Evolutionary conservation across 2,329 filamentous ascomycete genomes (phyloP).

Genomic region (Hypoxylon sp.): DNA sequence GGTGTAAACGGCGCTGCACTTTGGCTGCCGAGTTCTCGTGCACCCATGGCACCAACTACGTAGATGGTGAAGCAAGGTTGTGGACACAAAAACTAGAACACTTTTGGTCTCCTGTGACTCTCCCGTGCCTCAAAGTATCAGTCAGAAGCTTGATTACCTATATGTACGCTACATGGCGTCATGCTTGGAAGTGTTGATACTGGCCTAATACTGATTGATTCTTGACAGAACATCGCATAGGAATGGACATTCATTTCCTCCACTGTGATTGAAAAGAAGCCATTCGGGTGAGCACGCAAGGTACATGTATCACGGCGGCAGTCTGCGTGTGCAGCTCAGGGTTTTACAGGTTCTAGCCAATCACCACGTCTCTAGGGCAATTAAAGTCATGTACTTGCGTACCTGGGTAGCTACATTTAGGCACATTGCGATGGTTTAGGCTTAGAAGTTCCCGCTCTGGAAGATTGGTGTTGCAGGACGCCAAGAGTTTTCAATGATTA

Average conservation of each 20-base stretch:
- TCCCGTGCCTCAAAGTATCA: slow-evolving; percentile 20
- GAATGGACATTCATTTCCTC: slow-evolving; percentile 9
- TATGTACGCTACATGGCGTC: slow-evolving; percentile 18
- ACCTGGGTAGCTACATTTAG: too few relatives aligned
- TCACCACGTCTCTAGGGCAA: slow-evolving; percentile 26
- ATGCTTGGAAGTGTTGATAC: slow-evolving; percentile 14
- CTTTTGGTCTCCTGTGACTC: too few relatives aligned
- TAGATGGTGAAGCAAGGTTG: slow-evolving; percentile 20
- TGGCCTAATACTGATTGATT: slow-evolving; percentile 27
- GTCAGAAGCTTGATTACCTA: slow-evolving; percentile 37
- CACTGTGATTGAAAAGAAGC: slow-evolving; percentile 2
- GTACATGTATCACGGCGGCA: slow-evolving; percentile 33
- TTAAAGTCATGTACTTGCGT: slow-evolving; percentile 33
- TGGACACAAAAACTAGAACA: too few relatives aligned
- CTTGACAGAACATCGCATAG: slow-evolving; percentile 3
- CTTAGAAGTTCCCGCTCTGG: slow-evolving; percentile 30
- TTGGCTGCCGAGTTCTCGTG: slow-evolving; percentile 15
- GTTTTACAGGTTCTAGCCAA: slow-evolving; percentile 23
- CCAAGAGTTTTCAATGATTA: slow-evolving; percentile 33
- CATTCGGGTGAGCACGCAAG: slow-evolving; percentile 19
- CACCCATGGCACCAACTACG: slow-evolving; percentile 19
- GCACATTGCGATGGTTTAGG: slow-evolving; percentile 39
- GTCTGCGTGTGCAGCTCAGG: slow-evolving; percentile 21
- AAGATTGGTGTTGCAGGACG: slow-evolving; percentile 29
- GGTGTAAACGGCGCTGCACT: slow-evolving; percentile 2